These are phyloP conservation scores for Geotrichum australiense DNA, from an alignment of 1,139 yeast genomes.

Conservation along the genomic window DNA sequence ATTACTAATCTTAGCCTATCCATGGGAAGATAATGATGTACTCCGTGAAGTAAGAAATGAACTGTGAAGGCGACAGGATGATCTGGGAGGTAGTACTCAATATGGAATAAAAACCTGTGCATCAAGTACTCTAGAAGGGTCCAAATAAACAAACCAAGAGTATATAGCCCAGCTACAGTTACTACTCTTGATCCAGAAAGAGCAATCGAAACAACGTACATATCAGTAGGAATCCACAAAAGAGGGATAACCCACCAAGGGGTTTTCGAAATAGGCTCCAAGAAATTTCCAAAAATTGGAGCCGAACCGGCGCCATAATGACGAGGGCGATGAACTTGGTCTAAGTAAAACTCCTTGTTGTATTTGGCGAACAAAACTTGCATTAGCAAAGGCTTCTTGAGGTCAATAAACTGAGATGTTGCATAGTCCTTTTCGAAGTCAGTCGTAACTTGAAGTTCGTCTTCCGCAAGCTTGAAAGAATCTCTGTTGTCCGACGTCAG, in stretches of 20 bases:
- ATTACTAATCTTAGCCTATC: constrained; percentile 85
- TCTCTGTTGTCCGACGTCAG: constrained; percentile 31
- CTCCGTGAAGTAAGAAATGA: constrained; percentile 90
- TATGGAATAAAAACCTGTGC: constrained; percentile 90
- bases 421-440: constrained; percentile 64
- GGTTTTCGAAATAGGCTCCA: constrained; percentile 64
- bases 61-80: constrained; percentile 64
- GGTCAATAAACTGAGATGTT: constrained; percentile 80
- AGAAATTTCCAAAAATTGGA: constrained; percentile 67
- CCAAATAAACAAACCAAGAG: constrained; percentile 77
- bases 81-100: constrained; percentile 81
- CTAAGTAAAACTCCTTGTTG: constrained; percentile 81
- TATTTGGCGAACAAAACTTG: constrained; percentile 73
- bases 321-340: constrained; percentile 95
- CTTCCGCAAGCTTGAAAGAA: constrained; percentile 30
- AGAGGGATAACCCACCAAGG: constrained; percentile 82
- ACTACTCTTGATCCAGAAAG: constrained; percentile 27
- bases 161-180: constrained; percentile 37
- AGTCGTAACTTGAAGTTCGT: constrained; percentile 66
- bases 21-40: constrained; percentile 97
- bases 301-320: constrained; percentile 92
- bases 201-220: constrained; percentile 41
- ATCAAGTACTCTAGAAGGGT: constrained; percentile 79
- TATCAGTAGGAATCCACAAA: constrained; percentile 79
- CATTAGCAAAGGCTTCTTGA: constrained; percentile 67